A percentile compares a stretch with the other conserved stretches of the same genome.
These are phyloP conservation scores for Penicillium hordei DNA, from an alignment of 2,329 filamentous ascomycete genomes.

Conservation along the genomic window DNA sequence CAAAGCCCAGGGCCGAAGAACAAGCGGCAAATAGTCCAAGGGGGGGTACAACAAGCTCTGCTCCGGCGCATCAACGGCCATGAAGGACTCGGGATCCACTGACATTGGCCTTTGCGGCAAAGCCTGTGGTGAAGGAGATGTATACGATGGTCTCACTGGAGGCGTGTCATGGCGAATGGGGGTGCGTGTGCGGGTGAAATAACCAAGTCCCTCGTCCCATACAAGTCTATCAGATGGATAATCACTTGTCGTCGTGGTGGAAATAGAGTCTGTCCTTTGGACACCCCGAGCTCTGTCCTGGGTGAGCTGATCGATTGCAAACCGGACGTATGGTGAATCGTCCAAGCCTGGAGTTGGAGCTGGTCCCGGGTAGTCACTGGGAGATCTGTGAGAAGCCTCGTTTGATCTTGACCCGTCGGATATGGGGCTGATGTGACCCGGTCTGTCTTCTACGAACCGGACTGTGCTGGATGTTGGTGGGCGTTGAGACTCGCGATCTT, in stretches of 20 bases:
- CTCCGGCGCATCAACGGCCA: conserved; percentile 48
- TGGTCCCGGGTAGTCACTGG: conserved; percentile 36
- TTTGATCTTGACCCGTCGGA: conserved; percentile 24
- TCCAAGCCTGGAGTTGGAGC: conserved; percentile 73
- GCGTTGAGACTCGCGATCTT: conserved; percentile 16
- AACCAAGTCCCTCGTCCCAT: conserved; percentile 48
- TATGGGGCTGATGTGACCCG: conserved; percentile 23
- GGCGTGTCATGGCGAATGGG: conserved; percentile 33
- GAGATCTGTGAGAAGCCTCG: conserved; percentile 26
- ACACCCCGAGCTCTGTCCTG: conserved; percentile 63
- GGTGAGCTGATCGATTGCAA: conserved; percentile 84
- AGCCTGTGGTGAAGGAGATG: conserved; percentile 36
- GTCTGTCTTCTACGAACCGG: conserved; percentile 28
- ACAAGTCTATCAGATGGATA: conserved; percentile 55
- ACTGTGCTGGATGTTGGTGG: conserved; percentile 28
- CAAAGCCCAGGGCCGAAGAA: conserved; percentile 68
- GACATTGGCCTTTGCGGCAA: conserved; percentile 30
- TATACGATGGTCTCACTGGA: conserved; percentile 32
- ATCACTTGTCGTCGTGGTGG: conserved; percentile 30
- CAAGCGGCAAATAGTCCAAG: conserved; percentile 69
- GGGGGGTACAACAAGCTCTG: conserved; percentile 49
- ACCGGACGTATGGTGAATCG: conserved; percentile 83
- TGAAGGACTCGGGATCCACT: conserved; percentile 46
- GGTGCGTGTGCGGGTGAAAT: conserved; percentile 38
- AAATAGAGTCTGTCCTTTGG: conserved; percentile 51